Evolutionary conservation across 1,139 yeast species (phyloP), one percentile per base, ranked within the genome.

Genomic region (Pichiaceae sp.): DNA sequence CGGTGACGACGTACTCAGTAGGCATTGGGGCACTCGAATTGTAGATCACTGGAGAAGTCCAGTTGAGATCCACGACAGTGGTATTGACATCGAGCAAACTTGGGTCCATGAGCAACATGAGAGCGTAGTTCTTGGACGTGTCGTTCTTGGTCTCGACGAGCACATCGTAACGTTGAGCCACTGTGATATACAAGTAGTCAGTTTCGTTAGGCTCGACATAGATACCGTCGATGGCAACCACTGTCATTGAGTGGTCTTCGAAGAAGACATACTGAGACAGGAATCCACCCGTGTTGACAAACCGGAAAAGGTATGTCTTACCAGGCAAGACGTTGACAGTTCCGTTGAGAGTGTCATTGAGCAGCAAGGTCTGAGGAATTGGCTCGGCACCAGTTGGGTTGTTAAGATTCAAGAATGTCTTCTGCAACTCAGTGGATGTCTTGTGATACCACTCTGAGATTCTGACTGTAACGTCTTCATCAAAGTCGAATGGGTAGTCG

Each of bases 341-440:
- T 41, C 66, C 65, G 58, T 82, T 80, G 55, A 68, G 74, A 6
- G 93, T 76, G 54, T 87, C 86, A 63, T 89, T 87, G 60, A 86
- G 70, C 50, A 86, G 64, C 47, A 82, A 56, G 54, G 78, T 78
- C 51, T 81, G 78, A 3, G 97, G 97, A 49, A 89, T 75, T 31
- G 97, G 97, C 61, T 89, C 97, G 26, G 96, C 96, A 46, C 97
- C 97, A 4, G 96, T 84, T 33, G 97, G 97, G 61, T 89, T 89
- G 63, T 71, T 80, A 45, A 81, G 60, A 46, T 66, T 72, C 63
- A 85, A 56, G 63, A 87, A 87, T 15, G 53, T 49, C 12, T 68
- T 59, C 43, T 70, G 61, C 47, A 87, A 66, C 17, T 55, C 69
- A 33, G 68, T 68, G 32, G 79, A 67, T 36, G 66, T 62, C 27